Evolutionary conservation across 2,329 filamentous ascomycete species (phyloP).

Genomic region (Colletotrichum sp.): DNA sequence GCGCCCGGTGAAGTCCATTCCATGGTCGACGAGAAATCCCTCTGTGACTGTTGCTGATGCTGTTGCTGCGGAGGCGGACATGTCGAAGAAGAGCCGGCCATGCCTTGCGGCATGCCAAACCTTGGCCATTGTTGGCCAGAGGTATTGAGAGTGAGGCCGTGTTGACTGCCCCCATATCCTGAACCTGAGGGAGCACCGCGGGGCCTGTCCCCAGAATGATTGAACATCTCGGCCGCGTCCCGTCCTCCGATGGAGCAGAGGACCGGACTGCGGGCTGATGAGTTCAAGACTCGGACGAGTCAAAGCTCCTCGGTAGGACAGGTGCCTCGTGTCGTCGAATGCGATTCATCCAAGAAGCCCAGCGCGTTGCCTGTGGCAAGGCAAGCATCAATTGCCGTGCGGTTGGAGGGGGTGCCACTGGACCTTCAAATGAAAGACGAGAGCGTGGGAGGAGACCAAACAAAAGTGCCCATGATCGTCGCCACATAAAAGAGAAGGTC

Average conservation of each 20-base stretch:
- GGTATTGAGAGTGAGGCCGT: conserved; percentile 30
- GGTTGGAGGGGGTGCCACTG: conserved; percentile 18
- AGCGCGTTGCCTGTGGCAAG: conserved; percentile 31
- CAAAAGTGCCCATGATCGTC: conserved; percentile 42
- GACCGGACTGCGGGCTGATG: conserved; percentile 38
- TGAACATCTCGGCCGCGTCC: conserved; percentile 41
- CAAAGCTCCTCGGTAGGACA: conserved; percentile 42
- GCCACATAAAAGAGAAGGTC: conserved; percentile 29
- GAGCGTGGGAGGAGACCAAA: conserved; percentile 34
- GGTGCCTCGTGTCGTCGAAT: conserved; percentile 23
- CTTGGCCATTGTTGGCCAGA: conserved; percentile 36
- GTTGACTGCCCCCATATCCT: conserved; percentile 13
- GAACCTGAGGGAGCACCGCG: conserved; percentile 31
- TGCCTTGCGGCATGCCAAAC: conserved; percentile 33
- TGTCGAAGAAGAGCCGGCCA: conserved; percentile 31
- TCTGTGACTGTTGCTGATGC: background rate
- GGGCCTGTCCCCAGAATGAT: conserved; percentile 36
- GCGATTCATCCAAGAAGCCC: conserved; percentile 22
- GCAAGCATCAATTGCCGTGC: conserved; percentile 28
- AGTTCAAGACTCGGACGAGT: conserved; percentile 42
- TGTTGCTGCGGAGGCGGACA: conserved; percentile 24
- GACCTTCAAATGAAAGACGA: conserved; percentile 35
- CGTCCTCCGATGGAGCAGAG: conserved; percentile 33
- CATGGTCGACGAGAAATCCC: conserved; percentile 30
- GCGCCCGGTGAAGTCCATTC: conserved; percentile 41